A percentile compares a stretch with the other conserved stretches of the same genome.
These are phyloP conservation scores for Phycomyces nitens DNA, from an alignment of 192 early-diverging fungal genomes.

Conservation along the genomic window DNA sequence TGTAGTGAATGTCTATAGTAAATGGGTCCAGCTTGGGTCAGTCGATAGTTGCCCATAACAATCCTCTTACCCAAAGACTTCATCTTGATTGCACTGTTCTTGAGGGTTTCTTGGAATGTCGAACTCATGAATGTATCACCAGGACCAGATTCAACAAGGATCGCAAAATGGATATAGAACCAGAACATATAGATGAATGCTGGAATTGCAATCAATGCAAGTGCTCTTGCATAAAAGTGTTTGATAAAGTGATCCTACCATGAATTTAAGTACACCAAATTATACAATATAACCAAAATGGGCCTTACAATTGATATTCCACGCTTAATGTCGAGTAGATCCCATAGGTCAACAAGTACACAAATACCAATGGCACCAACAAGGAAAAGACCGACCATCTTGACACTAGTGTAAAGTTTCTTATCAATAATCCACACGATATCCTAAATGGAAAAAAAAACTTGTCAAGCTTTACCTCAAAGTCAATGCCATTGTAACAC, in stretches of 20 bases:
- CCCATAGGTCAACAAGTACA: constrained; percentile 86
- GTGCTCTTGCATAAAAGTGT: constrained; percentile 83
- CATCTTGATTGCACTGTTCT: constrained; percentile 70
- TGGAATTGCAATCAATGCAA: constrained; percentile 83
- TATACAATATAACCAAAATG: background rate
- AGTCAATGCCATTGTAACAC: constrained; percentile 75
- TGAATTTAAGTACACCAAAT: background rate
- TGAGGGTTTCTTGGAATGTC: constrained; percentile 80
- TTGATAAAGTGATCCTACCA: constrained; percentile 18
- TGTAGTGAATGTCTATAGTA: constrained; percentile 68
- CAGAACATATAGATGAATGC: constrained; percentile 73
- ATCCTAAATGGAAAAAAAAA: background rate
- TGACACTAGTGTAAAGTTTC: constrained; percentile 53
- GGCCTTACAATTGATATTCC: constrained; percentile 56
- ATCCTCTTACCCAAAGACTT: constrained; percentile 41
- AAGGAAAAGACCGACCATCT: constrained; percentile 93
- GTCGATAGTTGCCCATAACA: background rate
- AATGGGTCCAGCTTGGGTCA: too few relatives aligned
- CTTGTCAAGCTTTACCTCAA: constrained; percentile 20
- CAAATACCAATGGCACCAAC: constrained; percentile 81
- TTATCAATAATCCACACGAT: background rate
- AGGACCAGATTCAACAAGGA: constrained; percentile 77
- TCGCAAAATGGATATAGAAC: constrained; percentile 91
- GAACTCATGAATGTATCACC: constrained; percentile 93
- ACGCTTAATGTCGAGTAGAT: constrained; percentile 81